These are phyloP conservation scores for Vinca minor DNA, from an alignment of 257 asterid genomes.

Conservation along the genomic window DNA sequence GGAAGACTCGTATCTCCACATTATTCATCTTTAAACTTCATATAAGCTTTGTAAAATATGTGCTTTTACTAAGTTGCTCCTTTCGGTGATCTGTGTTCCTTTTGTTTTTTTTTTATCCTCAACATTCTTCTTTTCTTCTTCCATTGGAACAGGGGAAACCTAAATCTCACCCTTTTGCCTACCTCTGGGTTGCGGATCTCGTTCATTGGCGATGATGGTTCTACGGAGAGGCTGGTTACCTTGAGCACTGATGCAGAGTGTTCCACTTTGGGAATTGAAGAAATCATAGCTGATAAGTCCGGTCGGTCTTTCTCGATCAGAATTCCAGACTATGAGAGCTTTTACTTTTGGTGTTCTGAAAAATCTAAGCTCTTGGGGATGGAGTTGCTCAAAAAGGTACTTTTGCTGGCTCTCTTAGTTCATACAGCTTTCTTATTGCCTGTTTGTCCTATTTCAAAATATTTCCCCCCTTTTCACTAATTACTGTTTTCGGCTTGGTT, in stretches of 20 bases:
- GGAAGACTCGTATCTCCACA: background rate
- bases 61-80: background rate
- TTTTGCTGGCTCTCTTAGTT: background rate
- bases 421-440: background rate
- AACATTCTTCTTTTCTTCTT: too few relatives aligned
- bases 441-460: too few relatives aligned
- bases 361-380: conserved; percentile 64
- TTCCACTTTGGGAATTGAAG: conserved; percentile 45
- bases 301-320: conserved; percentile 70
- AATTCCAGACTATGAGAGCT: conserved; percentile 31
- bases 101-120: background rate
- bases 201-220: conserved; percentile 80
- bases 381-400: conserved; percentile 72
- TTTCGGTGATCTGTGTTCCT: background rate
- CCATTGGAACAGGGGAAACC: conserved; percentile 40
- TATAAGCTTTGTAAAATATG: background rate
- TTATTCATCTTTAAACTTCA: background rate
- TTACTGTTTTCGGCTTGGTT: conserved; percentile 10
- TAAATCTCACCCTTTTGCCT: conserved; percentile 76
- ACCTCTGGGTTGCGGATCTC: conserved; percentile 75
- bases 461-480: background rate
- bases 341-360: conserved; percentile 76
- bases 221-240: conserved; percentile 57
- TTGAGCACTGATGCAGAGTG: conserved; percentile 32
- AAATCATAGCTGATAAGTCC: conserved; percentile 59